Evolutionary conservation across 768 basidiomycete genomes (phyloP), one percentile per base, ranked within the genome.

Genomic region (Mycena galopus): DNA sequence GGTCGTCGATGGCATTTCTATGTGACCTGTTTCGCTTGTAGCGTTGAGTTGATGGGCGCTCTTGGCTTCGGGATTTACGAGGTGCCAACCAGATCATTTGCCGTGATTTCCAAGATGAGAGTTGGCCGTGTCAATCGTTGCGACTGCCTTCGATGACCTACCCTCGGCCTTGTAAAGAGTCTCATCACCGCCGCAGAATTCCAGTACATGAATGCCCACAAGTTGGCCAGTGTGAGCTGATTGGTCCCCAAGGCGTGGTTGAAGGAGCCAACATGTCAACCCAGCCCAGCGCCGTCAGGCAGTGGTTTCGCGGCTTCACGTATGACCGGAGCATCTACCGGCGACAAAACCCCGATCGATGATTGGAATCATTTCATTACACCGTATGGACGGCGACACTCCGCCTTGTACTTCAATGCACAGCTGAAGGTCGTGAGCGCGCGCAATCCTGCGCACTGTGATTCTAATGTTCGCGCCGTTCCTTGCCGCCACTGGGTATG

Each of bases 401-500:
- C n/a, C 80, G 74, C 84, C 3, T 77, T 86, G 12, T 86, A 85
- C 72, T 82, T 89, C 78, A 88, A 90, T 71, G 87, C 87, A 6
- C 88, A 89, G 74, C 83, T 92, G 71, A 91, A 91, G 77, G 84
- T 89, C 67, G 88, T 88, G 80, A 81, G 86, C 32, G 88, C 89
- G n/a, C 86, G 89, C 78, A 88, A 89, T 69, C 87, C 88, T 2
- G 88, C 88, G 42, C 90, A 89, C 78, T 91, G 89, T 89, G 86
- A 80, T 91, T 69, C 73, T 90, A 27, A 84, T 90, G 73, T 87
- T 91, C 68, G 85, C 87, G 6, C 90, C 89, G 32, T 72, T 91
- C 6, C 84, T 88, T 56, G 90, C n/a, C n/a, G n/a, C n/a, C n/a
- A n/a, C n/a, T n/a, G n/a, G n/a, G 91, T 77, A 85, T 88, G 68